Percentiles rank a stretch among this genome's conserved stretches.
Evolutionary conservation across 306 rosid species (phyloP).

Genomic region (Bauhinia variegata): DNA sequence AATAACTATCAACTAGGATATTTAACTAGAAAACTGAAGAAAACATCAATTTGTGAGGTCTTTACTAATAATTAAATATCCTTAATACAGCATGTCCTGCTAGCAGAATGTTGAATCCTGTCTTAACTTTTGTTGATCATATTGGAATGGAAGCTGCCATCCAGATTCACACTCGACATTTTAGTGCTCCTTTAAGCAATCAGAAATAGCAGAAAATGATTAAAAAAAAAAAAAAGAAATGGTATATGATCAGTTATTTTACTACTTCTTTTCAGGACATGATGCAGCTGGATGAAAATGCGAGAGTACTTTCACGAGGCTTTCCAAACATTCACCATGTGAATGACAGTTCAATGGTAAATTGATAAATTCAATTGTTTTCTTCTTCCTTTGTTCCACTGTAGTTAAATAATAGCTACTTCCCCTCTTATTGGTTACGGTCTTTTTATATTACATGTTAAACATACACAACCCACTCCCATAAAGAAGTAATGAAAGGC

Average conservation of each 20-base stretch:
- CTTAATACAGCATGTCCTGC: constrained; percentile 18
- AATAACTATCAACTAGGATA: constrained; percentile 26
- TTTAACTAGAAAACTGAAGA: constrained; percentile 1
- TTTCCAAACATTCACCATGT: constrained; percentile 75
- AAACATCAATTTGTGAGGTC: constrained; percentile 10
- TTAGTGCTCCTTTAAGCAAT: constrained; percentile 9
- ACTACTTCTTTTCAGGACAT: constrained; percentile 59
- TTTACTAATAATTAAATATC: constrained; percentile 23
- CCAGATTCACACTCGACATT: background rate
- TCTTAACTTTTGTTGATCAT: constrained; percentile 29
- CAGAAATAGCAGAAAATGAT: constrained; percentile 15
- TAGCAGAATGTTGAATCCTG: constrained; percentile 25
- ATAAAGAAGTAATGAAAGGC: background rate
- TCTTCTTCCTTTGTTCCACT: constrained; percentile 11
- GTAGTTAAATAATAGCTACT: constrained; percentile 16
- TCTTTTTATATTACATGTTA: background rate
- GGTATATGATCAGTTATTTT: constrained; percentile 10
- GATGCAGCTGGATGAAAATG: constrained; percentile 85
- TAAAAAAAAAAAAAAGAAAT: too few relatives aligned
- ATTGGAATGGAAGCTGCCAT: constrained; percentile 27
- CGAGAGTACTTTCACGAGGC: constrained; percentile 64
- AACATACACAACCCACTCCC: background rate
- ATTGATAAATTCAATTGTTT: constrained; percentile 48
- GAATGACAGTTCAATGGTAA: constrained; percentile 75
- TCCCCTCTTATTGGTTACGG: constrained; percentile 13